phyloP scores from a whole-genome alignment of 2,329 filamentous ascomycete species.

The Thielaviopsis cerberus region DNA sequence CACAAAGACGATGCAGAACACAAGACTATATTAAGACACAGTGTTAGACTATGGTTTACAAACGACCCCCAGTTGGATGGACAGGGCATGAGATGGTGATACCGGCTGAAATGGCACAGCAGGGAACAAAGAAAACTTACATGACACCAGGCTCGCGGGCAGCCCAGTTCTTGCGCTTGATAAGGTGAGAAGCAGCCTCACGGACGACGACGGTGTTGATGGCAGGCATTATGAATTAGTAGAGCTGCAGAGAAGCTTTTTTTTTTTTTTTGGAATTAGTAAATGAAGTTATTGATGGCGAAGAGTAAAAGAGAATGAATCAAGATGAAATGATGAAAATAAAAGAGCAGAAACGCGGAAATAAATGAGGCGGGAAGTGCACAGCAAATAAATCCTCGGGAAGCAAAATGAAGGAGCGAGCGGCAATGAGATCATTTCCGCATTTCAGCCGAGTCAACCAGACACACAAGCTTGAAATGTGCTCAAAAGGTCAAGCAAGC shows the following conservation, averaged over 20 bases:
- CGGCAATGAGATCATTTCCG: background rate
- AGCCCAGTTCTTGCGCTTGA: constrained; percentile 26
- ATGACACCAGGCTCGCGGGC: constrained; percentile 23
- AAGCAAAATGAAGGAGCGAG: background rate
- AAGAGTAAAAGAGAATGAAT: background rate
- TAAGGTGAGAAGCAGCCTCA: constrained; percentile 21
- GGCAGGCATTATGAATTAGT: constrained; percentile 23
- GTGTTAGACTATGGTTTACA: constrained; percentile 2
- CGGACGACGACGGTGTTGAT: constrained; percentile 23
- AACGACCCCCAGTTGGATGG: background rate
- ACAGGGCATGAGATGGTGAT: too few relatives aligned
- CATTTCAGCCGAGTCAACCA: background rate
- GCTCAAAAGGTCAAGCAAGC: background rate
- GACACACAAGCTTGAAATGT: background rate
- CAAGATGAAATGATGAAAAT: background rate
- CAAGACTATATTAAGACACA: constrained; percentile 15
- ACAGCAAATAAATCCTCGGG: background rate
- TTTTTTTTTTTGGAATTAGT: background rate
- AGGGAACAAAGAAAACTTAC: constrained; percentile 2
- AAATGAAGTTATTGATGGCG: background rate
- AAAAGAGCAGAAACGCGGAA: background rate
- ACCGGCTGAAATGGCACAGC: background rate
- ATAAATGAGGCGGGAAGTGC: background rate
- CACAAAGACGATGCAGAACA: constrained; percentile 26
- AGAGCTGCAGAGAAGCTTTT: constrained; percentile 14